Conservation (phyloP, 2,329 filamentous ascomycete species). For the Cordyceps cicadae region DNA sequence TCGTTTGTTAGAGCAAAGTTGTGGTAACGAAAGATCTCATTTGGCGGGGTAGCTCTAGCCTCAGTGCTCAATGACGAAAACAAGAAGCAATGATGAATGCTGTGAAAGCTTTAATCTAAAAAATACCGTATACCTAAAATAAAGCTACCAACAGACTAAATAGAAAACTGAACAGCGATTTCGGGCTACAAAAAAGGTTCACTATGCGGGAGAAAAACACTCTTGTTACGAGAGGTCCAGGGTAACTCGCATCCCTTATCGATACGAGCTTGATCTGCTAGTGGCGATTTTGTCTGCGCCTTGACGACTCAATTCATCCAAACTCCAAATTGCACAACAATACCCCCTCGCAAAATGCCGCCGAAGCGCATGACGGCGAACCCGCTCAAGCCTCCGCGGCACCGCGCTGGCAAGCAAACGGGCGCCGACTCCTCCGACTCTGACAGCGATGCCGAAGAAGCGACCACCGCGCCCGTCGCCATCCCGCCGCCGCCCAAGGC, state of each 20-base stretch:
- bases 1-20: neutral
- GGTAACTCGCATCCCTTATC: neutral
- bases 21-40: no score
- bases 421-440: constrained; percentile 47
- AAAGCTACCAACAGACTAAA: neutral
- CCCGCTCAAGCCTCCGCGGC: constrained; percentile 68
- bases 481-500: constrained; percentile 50
- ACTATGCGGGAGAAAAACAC: no score
- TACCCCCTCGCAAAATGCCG: constrained; percentile 38
- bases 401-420: constrained; percentile 74
- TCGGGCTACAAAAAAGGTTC: no score
- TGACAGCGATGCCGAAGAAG: constrained; percentile 37
- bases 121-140: no score
- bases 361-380: constrained; percentile 92
- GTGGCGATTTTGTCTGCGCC: neutral
- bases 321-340: neutral
- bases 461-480: constrained; percentile 19
- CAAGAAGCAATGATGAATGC: neutral
- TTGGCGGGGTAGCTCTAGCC: no score
- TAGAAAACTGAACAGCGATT: no score
- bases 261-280: constrained; percentile 6
- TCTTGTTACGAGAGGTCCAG: neutral
- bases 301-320: neutral
- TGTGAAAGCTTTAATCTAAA: no score
- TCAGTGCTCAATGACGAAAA: no score